Evolutionary conservation across 2,329 filamentous ascomycete genomes (phyloP), one percentile per base, ranked within the genome.

Genomic region (Trichophyton equinum): DNA sequence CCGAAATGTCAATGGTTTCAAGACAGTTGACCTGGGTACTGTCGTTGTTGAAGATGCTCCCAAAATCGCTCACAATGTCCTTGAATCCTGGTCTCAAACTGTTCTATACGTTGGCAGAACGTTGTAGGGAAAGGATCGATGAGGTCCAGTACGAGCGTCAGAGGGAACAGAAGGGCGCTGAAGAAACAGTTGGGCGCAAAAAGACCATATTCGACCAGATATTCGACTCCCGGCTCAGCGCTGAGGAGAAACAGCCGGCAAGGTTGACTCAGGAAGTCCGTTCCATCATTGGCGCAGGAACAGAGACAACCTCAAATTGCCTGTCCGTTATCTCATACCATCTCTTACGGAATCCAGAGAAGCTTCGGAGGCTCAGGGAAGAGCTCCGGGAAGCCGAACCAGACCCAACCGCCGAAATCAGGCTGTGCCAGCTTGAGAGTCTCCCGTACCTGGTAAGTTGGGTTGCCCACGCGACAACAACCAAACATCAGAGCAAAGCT

Each of bases 191-290:
- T 25, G 22, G 11, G 15, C 27, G 57, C 27, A 61, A 59, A 44
- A 53, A 57, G 9, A 74, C 72, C 7, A 66, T 75, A 56, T 68
- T 73, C 61, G 66, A 70, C 60, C 67, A 68, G 36, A 44, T 64
- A 7, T 42, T 71, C 3, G 70, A 73, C 38, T 72, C 72, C 1
- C 62, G 68, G 0, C 57, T 79, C 20, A 72, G 68, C 9, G 66
- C 63, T 0, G 64, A 73, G 3, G 76, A 79, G 57, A 75, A 74
- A 49, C 71, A 63, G 0, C 55, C 67, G 4, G 66, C 68, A 61
- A 68, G 72, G 0, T 57, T 75, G 8, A 64, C 69, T 20, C 70
- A 72, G 57, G 73, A 75, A 51, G 66, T 68, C 6, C 64, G 68
- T 2, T 61, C 69, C 25, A 60, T 73, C 1, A 62, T 74, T n/a